Evolutionary conservation across 2,329 filamentous ascomycete genomes (phyloP).

Genomic region (Fonsecaea multimorphosa): DNA sequence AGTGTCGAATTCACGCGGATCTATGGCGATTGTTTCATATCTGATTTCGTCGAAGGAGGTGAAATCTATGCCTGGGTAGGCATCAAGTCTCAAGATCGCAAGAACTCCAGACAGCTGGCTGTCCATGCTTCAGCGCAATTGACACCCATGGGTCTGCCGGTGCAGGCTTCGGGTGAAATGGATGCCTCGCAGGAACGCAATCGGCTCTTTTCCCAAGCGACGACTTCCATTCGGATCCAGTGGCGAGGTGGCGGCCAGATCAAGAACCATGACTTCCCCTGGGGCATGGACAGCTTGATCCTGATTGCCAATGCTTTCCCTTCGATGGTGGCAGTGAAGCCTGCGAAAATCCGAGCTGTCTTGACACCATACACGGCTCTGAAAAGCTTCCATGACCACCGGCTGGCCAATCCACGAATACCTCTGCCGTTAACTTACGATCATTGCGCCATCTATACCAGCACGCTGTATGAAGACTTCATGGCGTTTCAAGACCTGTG

Average conservation of each 20-base stretch:
- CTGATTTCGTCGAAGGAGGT: conserved; percentile 20
- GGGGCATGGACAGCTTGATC: conserved; percentile 20
- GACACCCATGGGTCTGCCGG: conserved; percentile 14
- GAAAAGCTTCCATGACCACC: conserved; percentile 18
- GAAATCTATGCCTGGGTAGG: conserved; percentile 22
- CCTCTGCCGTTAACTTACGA: conserved; percentile 17
- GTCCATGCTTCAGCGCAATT: conserved; percentile 15
- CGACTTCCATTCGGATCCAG: conserved; percentile 19
- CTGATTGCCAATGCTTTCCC: conserved; percentile 21
- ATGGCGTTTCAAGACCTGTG: conserved; percentile 18
- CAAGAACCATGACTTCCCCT: conserved; percentile 19
- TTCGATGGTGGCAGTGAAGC: conserved; percentile 10
- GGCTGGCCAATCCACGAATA: conserved; percentile 3
- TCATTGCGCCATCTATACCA: conserved; percentile 21
- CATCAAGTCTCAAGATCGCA: conserved; percentile 18
- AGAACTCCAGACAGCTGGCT: conserved; percentile 12
- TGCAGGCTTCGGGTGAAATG: conserved; percentile 13
- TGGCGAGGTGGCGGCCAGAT: conserved; percentile 22
- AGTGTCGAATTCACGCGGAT: conserved; percentile 18
- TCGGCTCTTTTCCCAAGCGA: conserved; percentile 17
- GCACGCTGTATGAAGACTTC: conserved; percentile 21
- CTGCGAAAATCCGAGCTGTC: conserved; percentile 17
- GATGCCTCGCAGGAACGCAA: conserved; percentile 6
- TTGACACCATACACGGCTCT: conserved; percentile 17
- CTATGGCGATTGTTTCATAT: conserved; percentile 22